Evolutionary conservation across 352 stramenopile species (phyloP).

Genomic region (Globisporangium middletonii): DNA sequence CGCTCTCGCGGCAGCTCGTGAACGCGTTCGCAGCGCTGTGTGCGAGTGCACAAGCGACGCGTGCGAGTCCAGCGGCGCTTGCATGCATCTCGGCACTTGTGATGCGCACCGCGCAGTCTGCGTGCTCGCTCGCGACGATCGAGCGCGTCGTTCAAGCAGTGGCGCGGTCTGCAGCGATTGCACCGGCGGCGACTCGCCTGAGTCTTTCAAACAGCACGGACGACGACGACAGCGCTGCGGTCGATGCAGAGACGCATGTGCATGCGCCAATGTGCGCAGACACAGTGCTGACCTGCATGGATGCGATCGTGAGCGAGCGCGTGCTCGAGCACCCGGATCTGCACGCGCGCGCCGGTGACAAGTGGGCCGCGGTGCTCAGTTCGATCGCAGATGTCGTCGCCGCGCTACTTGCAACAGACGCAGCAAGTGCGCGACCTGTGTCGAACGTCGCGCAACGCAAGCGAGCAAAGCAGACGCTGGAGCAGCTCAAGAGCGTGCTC

Average conservation of each 20-base stretch:
- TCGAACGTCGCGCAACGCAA: slow-evolving; percentile 7
- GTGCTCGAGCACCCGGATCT: slow-evolving; percentile 43
- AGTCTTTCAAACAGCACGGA: neutral
- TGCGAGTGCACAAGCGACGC: slow-evolving; percentile 8
- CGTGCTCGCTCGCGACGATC: slow-evolving; percentile 37
- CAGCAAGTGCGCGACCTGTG: neutral
- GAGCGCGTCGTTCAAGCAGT: slow-evolving; percentile 20
- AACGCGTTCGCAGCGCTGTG: slow-evolving; percentile 38
- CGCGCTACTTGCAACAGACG: neutral
- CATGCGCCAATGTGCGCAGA: neutral
- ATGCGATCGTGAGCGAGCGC: slow-evolving; percentile 28
- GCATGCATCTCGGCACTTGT: slow-evolving; percentile 21
- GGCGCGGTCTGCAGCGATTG: neutral
- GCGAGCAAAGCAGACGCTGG: slow-evolving; percentile 12
- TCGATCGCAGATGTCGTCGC: slow-evolving; percentile 28
- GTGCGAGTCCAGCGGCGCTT: slow-evolving; percentile 8
- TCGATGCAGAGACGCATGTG: too few relatives aligned
- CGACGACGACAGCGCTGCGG: neutral
- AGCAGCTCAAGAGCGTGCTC: slow-evolving; percentile 19
- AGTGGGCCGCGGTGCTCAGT: slow-evolving; percentile 40
- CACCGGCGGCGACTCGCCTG: neutral
- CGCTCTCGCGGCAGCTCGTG: slow-evolving; percentile 25
- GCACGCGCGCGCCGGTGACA: slow-evolving; percentile 37
- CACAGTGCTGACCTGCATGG: slow-evolving; percentile 23
- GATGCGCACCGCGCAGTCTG: slow-evolving; percentile 21